Evolutionary conservation across 176 grass and related monocot genomes (phyloP), one percentile per base, ranked within the genome.

Genomic region (Secale cereale): DNA sequence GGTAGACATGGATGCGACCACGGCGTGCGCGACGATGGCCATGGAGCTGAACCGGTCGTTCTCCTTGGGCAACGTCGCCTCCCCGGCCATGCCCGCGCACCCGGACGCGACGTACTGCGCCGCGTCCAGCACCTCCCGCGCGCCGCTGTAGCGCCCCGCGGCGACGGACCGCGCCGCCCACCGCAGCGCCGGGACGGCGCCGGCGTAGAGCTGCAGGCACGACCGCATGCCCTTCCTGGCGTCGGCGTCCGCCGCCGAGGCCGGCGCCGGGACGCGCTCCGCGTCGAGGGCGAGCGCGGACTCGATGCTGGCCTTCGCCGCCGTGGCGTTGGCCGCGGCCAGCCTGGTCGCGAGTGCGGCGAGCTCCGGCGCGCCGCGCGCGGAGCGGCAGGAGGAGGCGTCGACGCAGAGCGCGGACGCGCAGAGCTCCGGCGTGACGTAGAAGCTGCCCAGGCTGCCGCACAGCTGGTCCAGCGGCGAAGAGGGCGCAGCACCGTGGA

Each of bases 171-270:
- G 41, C 57, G 80, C 80, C 60, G 75, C 80, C 84, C 84, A 86
- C 43, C 22, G 63, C 70, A 82, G 86, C 29, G 83, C 78, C 36
- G 82, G 79, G 3, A 85, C 88, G 25, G 80, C 71, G 10, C 68
- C 67, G 33, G 54, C 62, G 86, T 90, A 91, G 37, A 90, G 92
- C 79, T 68, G 83, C 86, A 91, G 60, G 82, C 80, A 90, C 23
- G 83, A 82, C 9, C 29, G 33, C 56, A 65, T 23, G 3, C 76
- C 81, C 45, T 87, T 74, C 27, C 14, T 30, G 5, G 66, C 65
- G 62, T 37, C 62, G 1, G 45, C 31, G 14, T 68, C 41, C 19
- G 37, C 62, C 13, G 63, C 54, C 15, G 36, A 3, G 3, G 68
- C 15, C 0, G 63, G 7, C 10, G 17, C 61, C 0, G 32, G 27